These are phyloP conservation scores for Diplodia seriata DNA, from an alignment of 2,329 filamentous ascomycete species.

Conservation along the genomic window DNA sequence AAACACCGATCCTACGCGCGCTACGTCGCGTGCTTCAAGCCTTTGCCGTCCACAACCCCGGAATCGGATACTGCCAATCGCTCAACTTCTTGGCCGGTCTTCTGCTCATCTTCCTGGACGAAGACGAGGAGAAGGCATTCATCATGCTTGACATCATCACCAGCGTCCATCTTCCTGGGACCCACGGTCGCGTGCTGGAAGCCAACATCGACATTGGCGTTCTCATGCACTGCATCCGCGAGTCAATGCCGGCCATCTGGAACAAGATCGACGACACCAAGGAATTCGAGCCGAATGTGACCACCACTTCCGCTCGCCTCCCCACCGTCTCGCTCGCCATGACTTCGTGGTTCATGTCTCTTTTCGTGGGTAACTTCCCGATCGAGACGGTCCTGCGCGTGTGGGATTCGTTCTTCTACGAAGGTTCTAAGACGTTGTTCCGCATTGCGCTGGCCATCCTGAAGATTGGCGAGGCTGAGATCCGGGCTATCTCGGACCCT, in stretches of 20 bases:
- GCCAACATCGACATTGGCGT: conserved; percentile 95
- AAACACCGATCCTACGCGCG: conserved; percentile 80
- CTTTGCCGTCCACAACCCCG: conserved; percentile 88
- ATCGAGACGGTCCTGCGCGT: conserved; percentile 91
- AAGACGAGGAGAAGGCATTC: conserved; percentile 89
- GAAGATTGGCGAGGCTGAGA: conserved; percentile 82
- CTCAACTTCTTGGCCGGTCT: conserved; percentile 94
- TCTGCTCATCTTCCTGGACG: conserved; percentile 79
- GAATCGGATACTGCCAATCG: conserved; percentile 93
- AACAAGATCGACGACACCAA: conserved; percentile 84
- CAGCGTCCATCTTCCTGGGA: conserved; percentile 84
- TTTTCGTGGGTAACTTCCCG: conserved; percentile 90
- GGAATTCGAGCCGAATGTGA: conserved; percentile 45
- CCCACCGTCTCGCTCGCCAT: conserved; percentile 92
- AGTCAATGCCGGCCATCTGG: conserved; percentile 84
- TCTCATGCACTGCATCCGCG: conserved; percentile 84
- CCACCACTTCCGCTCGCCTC: conserved; percentile 59
- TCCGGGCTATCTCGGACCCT: conserved; percentile 79
- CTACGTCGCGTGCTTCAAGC: conserved; percentile 86
- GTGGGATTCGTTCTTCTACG: conserved; percentile 96
- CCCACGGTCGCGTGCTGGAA: conserved; percentile 88
- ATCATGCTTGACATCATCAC: conserved; percentile 95
- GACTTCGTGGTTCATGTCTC: conserved; percentile 98
- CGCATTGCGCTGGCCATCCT: conserved; percentile 90
- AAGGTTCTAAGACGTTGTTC: conserved; percentile 92